Conservation (phyloP, 2,329 filamentous ascomycete species). For the Zalaria obscura region DNA sequence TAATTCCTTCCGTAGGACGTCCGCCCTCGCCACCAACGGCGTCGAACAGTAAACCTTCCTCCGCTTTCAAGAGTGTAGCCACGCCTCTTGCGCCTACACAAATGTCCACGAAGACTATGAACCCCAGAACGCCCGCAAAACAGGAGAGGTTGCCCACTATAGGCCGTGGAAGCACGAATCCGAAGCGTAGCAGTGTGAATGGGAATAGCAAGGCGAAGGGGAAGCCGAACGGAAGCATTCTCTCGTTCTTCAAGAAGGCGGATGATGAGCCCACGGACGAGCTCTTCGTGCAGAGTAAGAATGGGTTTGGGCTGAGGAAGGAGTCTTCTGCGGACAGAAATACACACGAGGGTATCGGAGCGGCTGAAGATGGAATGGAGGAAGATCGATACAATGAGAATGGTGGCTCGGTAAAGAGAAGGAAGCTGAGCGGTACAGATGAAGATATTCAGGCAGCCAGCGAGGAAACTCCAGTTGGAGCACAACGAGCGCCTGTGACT, state of each 20-base stretch:
- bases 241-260: conserved; percentile 40
- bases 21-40: conserved; percentile 36
- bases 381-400: conserved; percentile 29
- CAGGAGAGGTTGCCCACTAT: conserved; percentile 14
- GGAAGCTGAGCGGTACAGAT: conserved; percentile 15
- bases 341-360: conserved; percentile 7
- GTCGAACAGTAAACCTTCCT: conserved; percentile 4
- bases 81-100: conserved; percentile 10
- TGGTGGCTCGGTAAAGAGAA: conserved; percentile 26
- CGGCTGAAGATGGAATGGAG: conserved; percentile 10
- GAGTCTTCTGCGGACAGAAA: not conserved
- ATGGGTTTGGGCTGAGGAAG: not conserved
- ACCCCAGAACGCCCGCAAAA: conserved; percentile 9
- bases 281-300: conserved; percentile 18
- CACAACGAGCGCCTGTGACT: conserved; percentile 22
- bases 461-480: conserved; percentile 8
- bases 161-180: conserved; percentile 16
- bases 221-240: conserved; percentile 35
- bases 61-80: conserved; percentile 1
- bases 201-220: conserved; percentile 23
- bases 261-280: conserved; percentile 20
- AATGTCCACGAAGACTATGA: conserved; percentile 15
- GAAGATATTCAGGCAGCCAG: conserved; percentile 17
- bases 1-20: conserved; percentile 34
- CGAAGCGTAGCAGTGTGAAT: conserved; percentile 18